Evolutionary conservation across 305 asterid genomes (phyloP), one percentile per base, ranked within the genome.

Genomic region (Lippia alba): DNA sequence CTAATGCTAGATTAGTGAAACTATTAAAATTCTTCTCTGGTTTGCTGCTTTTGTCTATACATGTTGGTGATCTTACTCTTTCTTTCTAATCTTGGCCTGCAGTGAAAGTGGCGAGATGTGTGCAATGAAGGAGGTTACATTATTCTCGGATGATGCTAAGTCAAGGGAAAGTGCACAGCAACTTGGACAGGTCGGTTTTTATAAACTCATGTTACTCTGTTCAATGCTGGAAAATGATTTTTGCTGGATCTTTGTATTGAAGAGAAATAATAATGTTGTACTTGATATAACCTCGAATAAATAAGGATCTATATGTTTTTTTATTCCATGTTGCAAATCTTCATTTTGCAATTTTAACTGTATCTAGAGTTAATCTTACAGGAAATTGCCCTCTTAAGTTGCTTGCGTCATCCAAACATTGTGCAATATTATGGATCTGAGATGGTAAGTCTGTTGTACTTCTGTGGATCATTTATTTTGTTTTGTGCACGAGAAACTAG

Each of bases 101-200:
- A 88, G 92, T 77, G 97, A 78, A 72, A 91, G 81, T 65, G 97
- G 97, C 33, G 86, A 86, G 76, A 85, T 90, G 90, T 90, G 96
- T 75, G 93, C 96, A 60, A 88, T 90, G 85, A 88, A 88, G 79
- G 96, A 88, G 82, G 91, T 91, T 45, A 81, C 84, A 20, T 70
- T 88, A 15, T 72, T 77, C 76, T 67, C 86, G 18, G 84, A 85
- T n/a, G 91, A 86, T 72, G 79, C 79, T 6, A 83, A 80, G 77
- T 86, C 96, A 24, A 86, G 60, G 78, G 91, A 88, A 72, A 69
- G 87, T 69, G 84, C 87, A 40, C 81, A 82, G 61, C 96, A 82
- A 73, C 84, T 88, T 48, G 81, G 83, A 55, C 96, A 85, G 67
- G 97, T 86, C 74, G 79, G 82, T 75, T 57, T 24, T 60, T 69